phyloP scores from a whole-genome alignment of 768 basidiomycete species.

The Cystofilobasidium capitatum region DNA sequence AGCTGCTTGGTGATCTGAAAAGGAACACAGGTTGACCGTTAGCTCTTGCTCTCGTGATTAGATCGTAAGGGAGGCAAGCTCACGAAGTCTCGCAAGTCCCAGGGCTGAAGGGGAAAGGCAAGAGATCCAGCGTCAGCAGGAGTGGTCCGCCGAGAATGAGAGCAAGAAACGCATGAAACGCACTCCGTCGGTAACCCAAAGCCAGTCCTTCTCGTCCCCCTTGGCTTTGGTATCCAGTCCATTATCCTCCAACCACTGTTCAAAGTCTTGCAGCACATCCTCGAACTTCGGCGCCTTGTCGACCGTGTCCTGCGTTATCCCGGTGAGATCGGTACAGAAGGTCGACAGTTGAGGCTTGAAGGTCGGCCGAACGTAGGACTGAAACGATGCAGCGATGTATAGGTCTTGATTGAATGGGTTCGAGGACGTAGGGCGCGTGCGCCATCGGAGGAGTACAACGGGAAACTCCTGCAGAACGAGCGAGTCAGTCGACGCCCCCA shows the following conservation, averaged over 20 bases:
- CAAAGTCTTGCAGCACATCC: conserved; percentile 55
- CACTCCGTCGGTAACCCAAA: conserved; percentile 33
- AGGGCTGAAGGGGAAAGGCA: conserved; percentile 43
- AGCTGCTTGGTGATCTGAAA: conserved; percentile 58
- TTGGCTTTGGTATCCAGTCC: conserved; percentile 47
- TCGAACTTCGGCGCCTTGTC: conserved; percentile 67
- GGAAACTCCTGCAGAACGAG: conserved; percentile 69
- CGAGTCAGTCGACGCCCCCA: conserved; percentile 20
- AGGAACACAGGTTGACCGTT: too few relatives aligned
- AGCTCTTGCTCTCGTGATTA: not conserved
- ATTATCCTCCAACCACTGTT: conserved; percentile 59
- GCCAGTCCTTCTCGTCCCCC: conserved; percentile 11
- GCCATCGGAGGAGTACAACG: conserved; percentile 76
- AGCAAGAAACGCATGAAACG: not conserved
- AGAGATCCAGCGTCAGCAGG: not conserved
- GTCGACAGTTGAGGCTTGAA: conserved; percentile 71
- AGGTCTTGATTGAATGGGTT: conserved; percentile 40
- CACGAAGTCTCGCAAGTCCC: conserved; percentile 67
- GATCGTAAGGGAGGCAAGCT: not conserved
- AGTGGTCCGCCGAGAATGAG: not conserved
- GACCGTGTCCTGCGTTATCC: conserved; percentile 84
- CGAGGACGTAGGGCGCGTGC: not conserved
- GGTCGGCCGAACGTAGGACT: conserved; percentile 74
- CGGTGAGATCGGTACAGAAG: conserved; percentile 81
- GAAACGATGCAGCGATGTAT: conserved; percentile 69